Percentiles rank a stretch among this genome's conserved stretches.
phyloP scores from a whole-genome alignment of 1,284 basidiomycete species.

The Trichosporon sp. region DNA sequence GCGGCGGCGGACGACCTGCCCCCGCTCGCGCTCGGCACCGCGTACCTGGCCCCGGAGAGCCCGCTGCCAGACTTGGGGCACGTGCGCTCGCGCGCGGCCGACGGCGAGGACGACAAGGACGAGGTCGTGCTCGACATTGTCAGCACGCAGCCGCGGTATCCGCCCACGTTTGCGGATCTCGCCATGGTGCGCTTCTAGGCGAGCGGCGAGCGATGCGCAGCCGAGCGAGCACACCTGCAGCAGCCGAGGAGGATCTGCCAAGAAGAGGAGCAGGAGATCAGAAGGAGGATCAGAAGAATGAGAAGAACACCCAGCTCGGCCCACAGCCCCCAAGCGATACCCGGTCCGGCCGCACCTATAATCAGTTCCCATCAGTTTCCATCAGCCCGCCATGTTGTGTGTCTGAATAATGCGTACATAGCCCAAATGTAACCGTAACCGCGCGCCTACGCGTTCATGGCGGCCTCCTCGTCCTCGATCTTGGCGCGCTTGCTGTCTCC shows the following conservation, averaged over 20 bases:
- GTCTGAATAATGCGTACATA: neutral
- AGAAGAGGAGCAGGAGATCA: neutral
- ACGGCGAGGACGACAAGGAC: constrained; percentile 4
- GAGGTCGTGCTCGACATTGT: neutral
- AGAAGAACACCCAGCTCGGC: too few relatives aligned
- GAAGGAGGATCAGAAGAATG: neutral
- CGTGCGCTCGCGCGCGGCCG: neutral
- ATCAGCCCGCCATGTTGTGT: neutral
- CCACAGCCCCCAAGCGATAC: too few relatives aligned
- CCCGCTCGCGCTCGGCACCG: constrained; percentile 17
- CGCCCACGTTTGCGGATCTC: neutral
- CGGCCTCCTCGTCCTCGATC: constrained; percentile 19
- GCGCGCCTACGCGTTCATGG: constrained; percentile 17
- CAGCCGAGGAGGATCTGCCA: neutral
- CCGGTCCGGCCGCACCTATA: too few relatives aligned
- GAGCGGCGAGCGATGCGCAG: neutral
- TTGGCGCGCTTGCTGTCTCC: constrained; percentile 13
- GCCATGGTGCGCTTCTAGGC: neutral
- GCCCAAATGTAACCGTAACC: neutral
- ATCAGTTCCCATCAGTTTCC: neutral
- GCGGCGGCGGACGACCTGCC: constrained; percentile 8
- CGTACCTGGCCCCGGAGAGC: neutral
- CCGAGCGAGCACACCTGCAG: neutral
- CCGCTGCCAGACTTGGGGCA: neutral
- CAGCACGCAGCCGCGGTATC: neutral